Evolutionary conservation across 495 filamentous ascomycete genomes (phyloP), one percentile per base, ranked within the genome.

Genomic region (Delitschia confertaspora): DNA sequence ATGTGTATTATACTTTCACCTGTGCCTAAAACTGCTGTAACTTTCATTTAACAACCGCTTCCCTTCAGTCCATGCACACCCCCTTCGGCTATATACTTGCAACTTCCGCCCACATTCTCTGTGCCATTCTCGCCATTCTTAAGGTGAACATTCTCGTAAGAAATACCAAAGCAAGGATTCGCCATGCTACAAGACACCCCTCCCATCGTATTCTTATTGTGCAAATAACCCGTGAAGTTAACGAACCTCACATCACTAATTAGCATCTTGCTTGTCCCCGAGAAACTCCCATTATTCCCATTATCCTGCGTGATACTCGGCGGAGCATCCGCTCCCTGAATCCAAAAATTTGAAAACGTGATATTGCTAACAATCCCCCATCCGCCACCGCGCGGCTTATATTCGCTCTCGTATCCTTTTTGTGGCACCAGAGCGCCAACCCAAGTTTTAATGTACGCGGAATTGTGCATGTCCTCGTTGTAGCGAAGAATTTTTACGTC

Each of bases 381-480:
- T 21, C 72, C 71, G 14, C 62, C 71, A 11, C 74, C 72, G 1
- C 67, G 59, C 8, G 72, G 71, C 20, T 65, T 56, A 22, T 58
- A 61, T 14, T 58, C 68, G 39, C 60, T 67, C 44, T 76, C 73
- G 50, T 76, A 76, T 11, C 38, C 47, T 21, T 46, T 53, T 49
- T 73, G 66, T 1, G 62, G 61, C 0, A 69, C 63, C 3, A 66
- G 67, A 0, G 49, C 66, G 9, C 74, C 72, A 8, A 73, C 59
- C 72, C 73, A 78, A 6, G 72, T 75, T 44, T 76, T 78, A 57
- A 78, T 75, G 45, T 76, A 76, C 2, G 71, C 72, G 16, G 59
- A 54, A 47, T 69, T 69, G 45, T 66, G 57, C 61, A 73, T 71
- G 49, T 72, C 65, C 19, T 69, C 58, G 45, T 72, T 71, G 48